Base-by-base conservation (phyloP, 2,329 filamentous ascomycete genomes). In the Clarireedia paspali region DNA sequence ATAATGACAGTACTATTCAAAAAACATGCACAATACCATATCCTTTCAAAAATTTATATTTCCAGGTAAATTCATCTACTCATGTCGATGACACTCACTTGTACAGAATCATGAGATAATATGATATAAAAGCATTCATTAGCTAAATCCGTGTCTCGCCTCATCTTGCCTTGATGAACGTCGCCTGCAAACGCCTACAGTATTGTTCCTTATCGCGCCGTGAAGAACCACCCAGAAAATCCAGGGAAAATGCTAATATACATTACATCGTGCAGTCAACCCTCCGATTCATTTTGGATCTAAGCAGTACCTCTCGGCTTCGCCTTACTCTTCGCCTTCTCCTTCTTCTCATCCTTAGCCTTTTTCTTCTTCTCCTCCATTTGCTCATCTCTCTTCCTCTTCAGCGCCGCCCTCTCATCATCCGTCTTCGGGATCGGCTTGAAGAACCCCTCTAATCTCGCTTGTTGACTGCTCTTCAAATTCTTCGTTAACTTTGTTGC, bases 381-480 rank as follows among this genome's bases (percentile, higher is more conserved):
- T 76, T 95, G 95, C 74, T 91, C 89, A 52, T 97, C 92, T 39
- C 94, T 80, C 77, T 97, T 99, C 63, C 94, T 82, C 81, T 99
- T 99, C 67, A 95, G 75, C 44, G 73, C 84, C 53, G 87, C 86
- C 73, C 92, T 88, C 74, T 99, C 85, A 61, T 85, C 87, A 0
- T 91, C 88, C 0, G 91, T 90, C 77, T 92, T 95, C 59, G 90
- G 88, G 15, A 95, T 74, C 1, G 89, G 85, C 76, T 96, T 96
- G 80, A 99, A 99, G 76, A 99, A 99, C 0, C 94, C 94, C 69
- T 97, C 92, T 1, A 99, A 76, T 23, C 94, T 82, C 27, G 89
- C 87, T 74, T 99, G 94, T 72, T 97, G 94, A 27, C 87, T 87
- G 49, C 81, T 87, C 79, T 96, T 96, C 62, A 95, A 76, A 65